Evolutionary conservation across 805 yeast genomes (phyloP).

Genomic region (Candida alai): DNA sequence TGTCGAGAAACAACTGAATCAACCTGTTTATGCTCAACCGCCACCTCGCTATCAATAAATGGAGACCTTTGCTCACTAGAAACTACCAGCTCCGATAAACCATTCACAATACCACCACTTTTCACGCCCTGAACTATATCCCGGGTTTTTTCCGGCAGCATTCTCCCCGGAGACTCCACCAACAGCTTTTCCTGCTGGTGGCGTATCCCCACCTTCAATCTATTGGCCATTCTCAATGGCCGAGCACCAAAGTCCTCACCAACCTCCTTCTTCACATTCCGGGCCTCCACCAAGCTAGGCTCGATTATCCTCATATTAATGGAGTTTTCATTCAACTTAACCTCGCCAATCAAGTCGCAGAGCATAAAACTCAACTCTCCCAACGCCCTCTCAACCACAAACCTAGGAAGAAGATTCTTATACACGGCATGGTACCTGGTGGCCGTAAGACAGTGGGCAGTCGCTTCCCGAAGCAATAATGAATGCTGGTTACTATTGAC

Average conservation of each 20-base stretch:
- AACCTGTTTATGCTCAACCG: too few relatives aligned
- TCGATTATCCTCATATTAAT: constrained; percentile 6
- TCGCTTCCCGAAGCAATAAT: constrained; percentile 55
- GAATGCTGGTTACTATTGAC: constrained; percentile 37
- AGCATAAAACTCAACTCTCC: constrained; percentile 67
- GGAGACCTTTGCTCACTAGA: too few relatives aligned
- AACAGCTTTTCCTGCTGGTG: neutral
- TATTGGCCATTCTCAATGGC: constrained; percentile 67
- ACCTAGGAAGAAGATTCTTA: constrained; percentile 56
- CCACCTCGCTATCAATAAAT: too few relatives aligned
- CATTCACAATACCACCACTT: too few relatives aligned
- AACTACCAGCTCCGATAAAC: too few relatives aligned
- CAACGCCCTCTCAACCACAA: constrained; percentile 70
- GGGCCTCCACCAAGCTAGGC: constrained; percentile 2
- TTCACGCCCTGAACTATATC: too few relatives aligned
- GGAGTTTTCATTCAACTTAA: constrained; percentile 36
- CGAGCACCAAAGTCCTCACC: constrained; percentile 45
- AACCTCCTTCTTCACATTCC: constrained; percentile 2
- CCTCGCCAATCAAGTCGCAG: constrained; percentile 56
- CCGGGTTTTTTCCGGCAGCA: too few relatives aligned
- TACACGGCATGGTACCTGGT: constrained; percentile 71
- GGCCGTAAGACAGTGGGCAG: constrained; percentile 72
- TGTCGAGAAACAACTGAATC: too few relatives aligned
- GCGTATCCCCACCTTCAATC: constrained; percentile 23
- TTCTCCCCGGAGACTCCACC: too few relatives aligned